Evolutionary conservation across 805 yeast genomes (phyloP), one percentile per base, ranked within the genome.

Genomic region (Zygosaccharomyces pseudorouxii): DNA sequence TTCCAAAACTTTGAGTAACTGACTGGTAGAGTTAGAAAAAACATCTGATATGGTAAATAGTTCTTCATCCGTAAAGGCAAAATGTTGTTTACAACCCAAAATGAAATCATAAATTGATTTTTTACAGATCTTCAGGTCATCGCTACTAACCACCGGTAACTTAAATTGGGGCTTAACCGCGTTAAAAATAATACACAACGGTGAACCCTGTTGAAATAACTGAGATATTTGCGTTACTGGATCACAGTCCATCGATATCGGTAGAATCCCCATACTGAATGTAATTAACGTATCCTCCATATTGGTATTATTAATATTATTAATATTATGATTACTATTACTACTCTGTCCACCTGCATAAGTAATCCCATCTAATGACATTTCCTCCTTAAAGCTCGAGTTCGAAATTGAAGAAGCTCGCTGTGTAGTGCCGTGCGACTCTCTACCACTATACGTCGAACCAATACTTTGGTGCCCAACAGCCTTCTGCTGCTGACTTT

Each of bases 201-300:
- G 96, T 2, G 95, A 84, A 9, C 98, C 99, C 60, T 86, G 89
- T 59, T 92, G 95, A 60, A 93, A 82, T 29, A 93, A 71, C 55
- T 88, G 83, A 81, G 96, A 86, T 38, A 93, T 64, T 53, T 89
- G 90, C 1, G 97, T 89, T 2, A 87, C 97, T 3, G 98, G 97
- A 64, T 93, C 99, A 60, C 87, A 85, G 54, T 78, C 77, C 51
- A 78, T 75, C 54, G 78, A 80, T 4, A 86, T 86, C 3, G 92
- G 95, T 38, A 83, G 73, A 12, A 84, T 82, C 25, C 95, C 95
- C 51, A 85, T 86, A 42, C 85, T 80, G 67, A 80, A 86, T 5
- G 89, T 86, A 59, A 74, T 64, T 40, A 68, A 56, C 10, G 65
- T 59, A 52, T 63, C 68, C 48, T 63, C 70, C 57, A 61, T 60